Evolutionary conservation across 352 stramenopile genomes (phyloP).

Genomic region (Phytopythium aichiense): DNA sequence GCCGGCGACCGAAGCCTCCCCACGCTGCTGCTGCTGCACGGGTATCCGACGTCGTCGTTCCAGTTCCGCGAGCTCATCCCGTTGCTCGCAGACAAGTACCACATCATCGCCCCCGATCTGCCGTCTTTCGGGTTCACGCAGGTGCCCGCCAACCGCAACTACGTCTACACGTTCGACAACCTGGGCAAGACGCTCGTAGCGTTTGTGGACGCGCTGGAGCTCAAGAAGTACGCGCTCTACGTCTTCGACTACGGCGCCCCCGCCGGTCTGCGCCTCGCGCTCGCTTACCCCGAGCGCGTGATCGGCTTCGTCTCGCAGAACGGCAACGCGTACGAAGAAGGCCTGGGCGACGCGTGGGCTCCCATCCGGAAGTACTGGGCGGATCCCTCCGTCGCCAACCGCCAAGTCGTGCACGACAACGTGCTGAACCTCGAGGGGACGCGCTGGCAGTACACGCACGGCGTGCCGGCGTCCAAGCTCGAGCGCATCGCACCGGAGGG

Average conservation of each 20-base stretch:
- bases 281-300: conserved; percentile 3
- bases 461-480: conserved; percentile 3
- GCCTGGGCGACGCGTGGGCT: conserved; percentile 1
- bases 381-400: background rate
- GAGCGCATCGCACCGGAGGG: conserved; percentile 3
- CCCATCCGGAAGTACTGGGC: conserved; percentile 3
- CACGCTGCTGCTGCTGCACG: conserved; percentile 2
- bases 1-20: conserved; percentile 2
- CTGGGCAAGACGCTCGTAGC: conserved; percentile 3
- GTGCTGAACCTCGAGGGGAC: conserved; percentile 4
- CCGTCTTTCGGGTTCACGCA: conserved; percentile 3
- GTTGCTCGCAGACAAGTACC: conserved; percentile 3
- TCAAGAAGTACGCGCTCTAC: conserved; percentile 2
- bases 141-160: background rate
- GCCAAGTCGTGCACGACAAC: conserved; percentile 5
- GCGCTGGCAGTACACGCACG: conserved; percentile 4
- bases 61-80: conserved; percentile 7
- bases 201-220: background rate
- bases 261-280: background rate
- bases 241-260: conserved; percentile 6
- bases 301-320: conserved; percentile 2
- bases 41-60: conserved; percentile 2
- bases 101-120: conserved; percentile 2
- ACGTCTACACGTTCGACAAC: conserved; percentile 8
- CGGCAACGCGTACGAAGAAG: conserved; percentile 7